A percentile compares a stretch with the other conserved stretches of the same genome.
These are phyloP conservation scores for Saitozyma sp. DNA, from an alignment of 768 basidiomycete genomes.

Conservation along the genomic window DNA sequence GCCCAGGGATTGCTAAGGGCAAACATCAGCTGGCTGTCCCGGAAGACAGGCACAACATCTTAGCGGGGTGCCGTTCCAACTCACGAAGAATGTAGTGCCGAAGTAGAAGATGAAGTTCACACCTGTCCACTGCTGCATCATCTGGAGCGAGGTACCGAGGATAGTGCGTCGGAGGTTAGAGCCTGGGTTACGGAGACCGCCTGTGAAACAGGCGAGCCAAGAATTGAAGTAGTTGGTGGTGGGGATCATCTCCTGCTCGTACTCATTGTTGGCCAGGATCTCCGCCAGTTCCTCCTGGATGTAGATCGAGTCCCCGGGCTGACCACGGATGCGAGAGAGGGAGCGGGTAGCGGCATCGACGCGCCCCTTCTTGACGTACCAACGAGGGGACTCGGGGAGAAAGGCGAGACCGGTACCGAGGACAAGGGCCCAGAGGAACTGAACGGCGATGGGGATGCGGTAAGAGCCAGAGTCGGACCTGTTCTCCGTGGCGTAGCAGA, in stretches of 20 bases:
- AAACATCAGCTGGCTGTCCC: background rate
- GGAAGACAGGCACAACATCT: background rate
- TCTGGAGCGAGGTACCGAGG: slow-evolving; percentile 48
- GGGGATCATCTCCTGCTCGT: slow-evolving; percentile 48
- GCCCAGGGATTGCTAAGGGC: slow-evolving; percentile 59
- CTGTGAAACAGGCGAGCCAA: slow-evolving; percentile 50
- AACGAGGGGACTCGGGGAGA: slow-evolving; percentile 55
- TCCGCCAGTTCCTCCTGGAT: slow-evolving; percentile 52
- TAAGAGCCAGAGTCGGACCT: slow-evolving; percentile 44
- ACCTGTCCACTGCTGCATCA: slow-evolving; percentile 53
- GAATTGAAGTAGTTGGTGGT: slow-evolving; percentile 36
- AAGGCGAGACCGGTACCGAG: slow-evolving; percentile 51
- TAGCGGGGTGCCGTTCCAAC: background rate
- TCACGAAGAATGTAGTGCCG: slow-evolving; percentile 28
- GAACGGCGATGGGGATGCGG: slow-evolving; percentile 52
- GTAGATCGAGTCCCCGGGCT: slow-evolving; percentile 45
- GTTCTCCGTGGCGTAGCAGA: slow-evolving; percentile 51
- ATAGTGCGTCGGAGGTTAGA: slow-evolving; percentile 51
- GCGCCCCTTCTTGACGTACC: slow-evolving; percentile 52
- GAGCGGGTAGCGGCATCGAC: slow-evolving; percentile 39
- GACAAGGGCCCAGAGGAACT: slow-evolving; percentile 48
- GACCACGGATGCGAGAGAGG: slow-evolving; percentile 48
- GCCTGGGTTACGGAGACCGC: slow-evolving; percentile 44
- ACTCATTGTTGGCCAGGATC: slow-evolving; percentile 53
- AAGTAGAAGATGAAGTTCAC: slow-evolving; percentile 55